A percentile compares a stretch with the other conserved stretches of the same genome.
phyloP scores from a whole-genome alignment of 2,329 filamentous ascomycete genomes.

The Ophiostoma ulmi region DNA sequence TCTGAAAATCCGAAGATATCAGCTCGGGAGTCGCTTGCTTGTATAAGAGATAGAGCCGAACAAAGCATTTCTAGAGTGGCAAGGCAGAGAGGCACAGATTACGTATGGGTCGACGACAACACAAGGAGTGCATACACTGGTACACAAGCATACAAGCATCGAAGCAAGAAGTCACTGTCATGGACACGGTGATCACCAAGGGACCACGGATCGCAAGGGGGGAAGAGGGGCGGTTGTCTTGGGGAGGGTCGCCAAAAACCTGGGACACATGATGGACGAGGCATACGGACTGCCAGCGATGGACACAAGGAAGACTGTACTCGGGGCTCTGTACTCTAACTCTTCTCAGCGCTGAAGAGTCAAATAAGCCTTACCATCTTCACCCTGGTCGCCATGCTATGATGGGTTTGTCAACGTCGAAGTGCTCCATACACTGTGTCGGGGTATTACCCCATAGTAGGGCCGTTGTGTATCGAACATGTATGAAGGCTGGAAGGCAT shows the following conservation, averaged over 20 bases:
- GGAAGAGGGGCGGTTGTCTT: background rate
- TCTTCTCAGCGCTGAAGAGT: background rate
- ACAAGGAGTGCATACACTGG: slow-evolving; percentile 3
- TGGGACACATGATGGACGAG: slow-evolving; percentile 4
- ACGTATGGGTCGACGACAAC: slow-evolving; percentile 10
- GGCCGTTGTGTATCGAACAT: slow-evolving; percentile 3
- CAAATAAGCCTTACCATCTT: slow-evolving; percentile 7
- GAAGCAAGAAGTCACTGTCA: background rate
- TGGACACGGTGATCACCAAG: background rate
- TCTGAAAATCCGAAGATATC: background rate
- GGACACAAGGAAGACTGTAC: background rate
- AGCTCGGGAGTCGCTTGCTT: background rate
- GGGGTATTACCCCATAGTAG: background rate
- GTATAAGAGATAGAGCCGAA: slow-evolving; percentile 9
- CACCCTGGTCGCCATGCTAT: background rate
- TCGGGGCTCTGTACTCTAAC: background rate
- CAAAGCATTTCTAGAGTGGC: background rate
- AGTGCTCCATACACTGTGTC: background rate
- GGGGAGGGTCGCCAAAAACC: background rate
- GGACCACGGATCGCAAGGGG: background rate
- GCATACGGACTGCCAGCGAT: background rate
- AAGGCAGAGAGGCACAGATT: background rate
- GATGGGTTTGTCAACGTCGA: background rate
- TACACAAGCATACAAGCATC: background rate
- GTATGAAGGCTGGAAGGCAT: slow-evolving; percentile 6